A percentile compares a stretch with the other conserved stretches of the same genome.
Conservation (phyloP, 495 filamentous ascomycete genomes). For the Trichoderma virens region DNA sequence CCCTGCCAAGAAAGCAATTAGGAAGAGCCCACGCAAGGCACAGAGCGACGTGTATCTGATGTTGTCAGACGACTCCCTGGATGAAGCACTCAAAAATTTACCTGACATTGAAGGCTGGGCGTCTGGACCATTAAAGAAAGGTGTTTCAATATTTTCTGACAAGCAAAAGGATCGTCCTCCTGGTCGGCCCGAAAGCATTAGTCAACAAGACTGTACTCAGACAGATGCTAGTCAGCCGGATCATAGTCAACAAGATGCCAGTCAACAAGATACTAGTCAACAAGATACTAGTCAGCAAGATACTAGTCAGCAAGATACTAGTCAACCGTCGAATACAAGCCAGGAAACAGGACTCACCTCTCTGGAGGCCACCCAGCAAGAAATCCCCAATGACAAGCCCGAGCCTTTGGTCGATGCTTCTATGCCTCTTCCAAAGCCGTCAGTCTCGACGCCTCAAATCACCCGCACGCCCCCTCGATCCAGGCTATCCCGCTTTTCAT, state of each 20-base stretch:
- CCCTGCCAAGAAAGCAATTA: conserved; percentile 16
- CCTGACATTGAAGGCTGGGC: conserved; percentile 28
- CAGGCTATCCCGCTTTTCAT: conserved; percentile 17
- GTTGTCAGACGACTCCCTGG: conserved; percentile 42
- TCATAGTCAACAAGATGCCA: not conserved
- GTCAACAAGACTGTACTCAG: not conserved
- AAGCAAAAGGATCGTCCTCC: conserved; percentile 1
- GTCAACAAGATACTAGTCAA: not conserved
- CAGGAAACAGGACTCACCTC: not conserved
- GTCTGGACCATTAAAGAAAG: conserved; percentile 7
- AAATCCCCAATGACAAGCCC: not conserved
- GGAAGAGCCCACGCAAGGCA: conserved; percentile 13
- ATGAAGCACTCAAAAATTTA: conserved; percentile 34
- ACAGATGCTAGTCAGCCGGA: not conserved
- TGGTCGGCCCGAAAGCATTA: not conserved
- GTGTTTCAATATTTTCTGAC: conserved; percentile 23
- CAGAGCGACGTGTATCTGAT: conserved; percentile 24
- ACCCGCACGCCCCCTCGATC: conserved; percentile 18
- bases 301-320: not conserved
- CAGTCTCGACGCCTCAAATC: not conserved
- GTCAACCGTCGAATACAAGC: not conserved
- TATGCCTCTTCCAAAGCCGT: not conserved
- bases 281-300: not conserved
- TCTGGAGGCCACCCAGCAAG: not conserved
- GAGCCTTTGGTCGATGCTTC: not conserved